A percentile compares a stretch with the other conserved stretches of the same genome.
These are phyloP conservation scores for Picea abies DNA, from an alignment of 83 land plant species.

Conservation along the genomic window DNA sequence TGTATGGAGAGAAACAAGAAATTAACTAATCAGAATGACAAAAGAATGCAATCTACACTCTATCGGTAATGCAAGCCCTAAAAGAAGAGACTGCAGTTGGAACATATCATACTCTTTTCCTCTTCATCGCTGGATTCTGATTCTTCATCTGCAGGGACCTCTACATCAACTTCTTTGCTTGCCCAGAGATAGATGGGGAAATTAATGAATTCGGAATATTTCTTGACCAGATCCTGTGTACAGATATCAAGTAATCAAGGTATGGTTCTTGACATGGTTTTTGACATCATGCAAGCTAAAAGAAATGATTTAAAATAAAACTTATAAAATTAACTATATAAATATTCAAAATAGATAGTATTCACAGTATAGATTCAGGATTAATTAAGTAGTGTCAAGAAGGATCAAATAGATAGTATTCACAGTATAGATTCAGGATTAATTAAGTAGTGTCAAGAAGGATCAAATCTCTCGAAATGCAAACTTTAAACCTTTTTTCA, in stretches of 20 bases:
- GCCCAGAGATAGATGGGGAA: constrained; percentile 97
- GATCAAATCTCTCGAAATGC: too few species aligned
- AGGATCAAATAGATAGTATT: too few species aligned
- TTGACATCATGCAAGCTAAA: neutral
- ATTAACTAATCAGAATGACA: neutral
- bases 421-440: too few species aligned
- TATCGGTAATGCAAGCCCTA: neutral
- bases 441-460: too few species aligned
- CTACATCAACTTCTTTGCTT: constrained; percentile 88
- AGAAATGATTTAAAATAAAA: neutral
- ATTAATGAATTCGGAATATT: constrained; percentile 95
- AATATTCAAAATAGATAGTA: too few species aligned
- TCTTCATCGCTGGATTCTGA: constrained; percentile 62
- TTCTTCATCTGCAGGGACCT: constrained; percentile 89
- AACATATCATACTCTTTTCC: constrained; percentile 45
- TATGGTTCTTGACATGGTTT: neutral
- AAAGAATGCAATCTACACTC: neutral
- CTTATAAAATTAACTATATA: too few species aligned
- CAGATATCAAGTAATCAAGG: neutral
- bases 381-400: too few species aligned
- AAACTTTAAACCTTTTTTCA: too few species aligned
- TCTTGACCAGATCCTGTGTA: constrained; percentile 95
- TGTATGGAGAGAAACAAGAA: neutral
- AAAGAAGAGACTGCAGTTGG: constrained; percentile 1
- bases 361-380: too few species aligned